Base-by-base conservation (phyloP, 2,329 filamentous ascomycete species). In the Aspergillus viridinutans region DNA sequence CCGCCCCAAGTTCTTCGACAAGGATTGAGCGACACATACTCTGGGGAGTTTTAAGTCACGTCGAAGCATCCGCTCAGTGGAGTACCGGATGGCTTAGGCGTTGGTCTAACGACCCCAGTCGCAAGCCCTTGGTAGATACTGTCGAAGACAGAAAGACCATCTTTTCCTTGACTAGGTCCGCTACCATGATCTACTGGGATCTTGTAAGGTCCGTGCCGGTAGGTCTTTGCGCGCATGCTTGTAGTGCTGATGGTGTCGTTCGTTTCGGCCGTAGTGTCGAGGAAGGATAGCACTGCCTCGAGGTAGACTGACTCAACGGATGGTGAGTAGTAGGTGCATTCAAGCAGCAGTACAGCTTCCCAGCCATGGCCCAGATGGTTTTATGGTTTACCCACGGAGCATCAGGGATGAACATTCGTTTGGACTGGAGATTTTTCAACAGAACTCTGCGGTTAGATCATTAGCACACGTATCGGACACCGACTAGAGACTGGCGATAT, bases 191-290 rank as follows among this genome's bases (percentile, higher is more conserved):
- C 92, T 92, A 96, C 77, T 96, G 91, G 48, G 90, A 87, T 61
- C 85, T 79, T 20, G 90, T 92, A 6, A 90, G 89, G 75, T 96
- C 92, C 58, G 95, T 88, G 52, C 92, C 92, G 0, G 92, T 97
- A n/a, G 92, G 92, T 78, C 96, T 97, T 79, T 96, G 92, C 17
- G 92, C 92, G 72, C 92, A 97, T 57, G 90, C 89, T 75, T 96
- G 93, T 92, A 96, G 83, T n/a, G 38, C 96, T 83, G 69, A 97
- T 85, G 71, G 96, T 85, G 72, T 90, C 91, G 63, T 85, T 85
- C 47, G 90, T 84, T 2, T 88, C 85, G 5, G 90, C 90, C 49
- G 87, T 84, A 66, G 92, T 90, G 76, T 95, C 90, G 52, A 97
- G 84, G 26, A 87, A 89, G 72, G 87, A 88, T 61, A 91, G 92